Percentiles rank a stretch among this genome's conserved stretches.
Conservation (phyloP, 257 asterid genomes). For the Nicotiana noctiflora region DNA sequence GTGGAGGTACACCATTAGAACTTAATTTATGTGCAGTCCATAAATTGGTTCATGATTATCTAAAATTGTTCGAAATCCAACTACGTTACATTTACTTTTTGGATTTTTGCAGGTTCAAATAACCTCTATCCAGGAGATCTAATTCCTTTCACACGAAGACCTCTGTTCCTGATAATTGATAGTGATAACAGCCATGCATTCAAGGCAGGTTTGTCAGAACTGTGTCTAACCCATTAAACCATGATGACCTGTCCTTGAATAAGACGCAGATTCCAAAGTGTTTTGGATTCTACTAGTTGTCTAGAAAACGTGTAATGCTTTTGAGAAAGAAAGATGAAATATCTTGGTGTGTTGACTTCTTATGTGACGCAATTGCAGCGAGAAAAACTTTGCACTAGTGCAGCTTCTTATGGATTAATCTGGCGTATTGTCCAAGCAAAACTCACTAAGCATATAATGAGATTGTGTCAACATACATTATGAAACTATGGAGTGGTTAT, state of each 20-base stretch:
- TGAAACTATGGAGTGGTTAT: background rate
- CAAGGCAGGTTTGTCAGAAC: conserved; percentile 99
- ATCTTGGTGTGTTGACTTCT: background rate
- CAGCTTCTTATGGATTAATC: background rate
- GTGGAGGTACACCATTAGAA: conserved; percentile 47
- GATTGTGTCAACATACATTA: background rate
- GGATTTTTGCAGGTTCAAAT: conserved; percentile 59
- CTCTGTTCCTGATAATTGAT: conserved; percentile 80
- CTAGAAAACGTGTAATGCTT: background rate
- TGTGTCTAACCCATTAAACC: conserved; percentile 24
- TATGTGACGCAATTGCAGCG: background rate
- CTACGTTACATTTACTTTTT: background rate
- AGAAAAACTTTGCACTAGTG: background rate
- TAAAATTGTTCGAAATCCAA: background rate
- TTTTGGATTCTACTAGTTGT: background rate
- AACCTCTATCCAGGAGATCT: conserved; percentile 85
- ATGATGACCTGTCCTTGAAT: background rate
- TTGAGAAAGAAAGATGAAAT: background rate
- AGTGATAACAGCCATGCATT: conserved; percentile 95
- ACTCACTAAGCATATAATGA: background rate
- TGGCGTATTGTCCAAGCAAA: background rate
- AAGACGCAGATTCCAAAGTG: background rate
- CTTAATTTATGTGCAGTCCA: background rate
- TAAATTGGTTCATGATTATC: conserved; percentile 2
- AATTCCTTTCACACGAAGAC: conserved; percentile 90